A percentile compares a stretch with the other conserved stretches of the same genome.
These are phyloP conservation scores for Stylonectria norvegica DNA, from an alignment of 2,329 filamentous ascomycete genomes.

Conservation along the genomic window DNA sequence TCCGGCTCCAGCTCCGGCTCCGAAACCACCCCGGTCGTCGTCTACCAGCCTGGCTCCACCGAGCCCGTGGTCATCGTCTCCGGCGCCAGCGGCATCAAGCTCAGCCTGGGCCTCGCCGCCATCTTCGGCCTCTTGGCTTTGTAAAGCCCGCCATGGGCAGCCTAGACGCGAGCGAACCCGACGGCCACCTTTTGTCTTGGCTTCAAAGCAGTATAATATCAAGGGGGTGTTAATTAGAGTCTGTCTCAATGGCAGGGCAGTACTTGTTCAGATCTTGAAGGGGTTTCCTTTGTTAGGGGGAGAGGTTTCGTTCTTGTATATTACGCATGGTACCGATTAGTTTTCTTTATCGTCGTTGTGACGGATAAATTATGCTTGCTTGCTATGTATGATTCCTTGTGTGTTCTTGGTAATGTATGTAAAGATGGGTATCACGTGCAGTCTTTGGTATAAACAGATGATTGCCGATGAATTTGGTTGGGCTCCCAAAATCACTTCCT, in stretches of 20 bases:
- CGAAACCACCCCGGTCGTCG: no score
- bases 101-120: slow-evolving; percentile 31
- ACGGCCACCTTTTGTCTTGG: no score
- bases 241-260: background rate
- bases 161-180: no score
- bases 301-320: slow-evolving; percentile 24
- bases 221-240: slow-evolving; percentile 1
- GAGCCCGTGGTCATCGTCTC: slow-evolving; percentile 26
- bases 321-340: slow-evolving; percentile 19
- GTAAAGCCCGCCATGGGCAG: slow-evolving; percentile 20
- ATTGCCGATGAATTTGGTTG: no score
- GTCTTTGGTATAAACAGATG: no score
- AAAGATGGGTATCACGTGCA: no score
- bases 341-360: no score
- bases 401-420: slow-evolving; percentile 5
- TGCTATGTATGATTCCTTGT: slow-evolving; percentile 4
- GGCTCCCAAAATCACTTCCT: no score
- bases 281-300: slow-evolving; percentile 20
- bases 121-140: slow-evolving; percentile 28
- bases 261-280: slow-evolving; percentile 8
- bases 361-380: slow-evolving; percentile 14
- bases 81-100: slow-evolving; percentile 22
- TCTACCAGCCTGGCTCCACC: slow-evolving; percentile 14
- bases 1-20: slow-evolving; percentile 16
- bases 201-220: no score